Evolutionary conservation across 2,329 filamentous ascomycete genomes (phyloP), one percentile per base, ranked within the genome.

Genomic region (Colletotrichum melonis): DNA sequence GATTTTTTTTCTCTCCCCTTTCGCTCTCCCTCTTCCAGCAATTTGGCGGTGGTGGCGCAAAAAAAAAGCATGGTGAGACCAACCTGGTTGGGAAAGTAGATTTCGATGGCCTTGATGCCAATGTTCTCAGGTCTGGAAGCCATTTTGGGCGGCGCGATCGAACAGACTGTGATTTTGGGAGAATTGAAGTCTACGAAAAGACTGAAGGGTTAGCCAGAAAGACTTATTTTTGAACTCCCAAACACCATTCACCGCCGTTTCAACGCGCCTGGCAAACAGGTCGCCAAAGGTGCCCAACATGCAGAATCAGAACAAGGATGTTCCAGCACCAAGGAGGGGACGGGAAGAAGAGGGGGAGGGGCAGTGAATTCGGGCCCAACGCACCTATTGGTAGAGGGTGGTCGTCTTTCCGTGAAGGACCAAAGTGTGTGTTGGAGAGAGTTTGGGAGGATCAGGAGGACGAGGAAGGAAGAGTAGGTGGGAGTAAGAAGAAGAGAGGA

Each of bases 61-160:
- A 76, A 65, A 69, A 67, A 49, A 49, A 49, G 42, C 42, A n/a
- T 49, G 42, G 69, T 63, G 30, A 74, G 60, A 85, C 91, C 76
- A 85, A 96, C 94, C 91, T 96, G 94, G 84, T 89, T 93, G 77
- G 94, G 94, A 82, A 95, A 94, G 85, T 97, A 97, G 82, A 97
- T 91, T 84, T 97, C 94, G 84, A 97, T 94, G 92, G 93, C 94
- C 88, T 97, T 96, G 83, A 97, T 95, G 89, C 94, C 94, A 84
- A 97, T 92, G 86, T 96, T 96, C 85, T 95, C 91, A 77, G 94
- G 93, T 85, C 93, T 92, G 78, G 92, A 83, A 81, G 93, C 89
- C 93, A 95, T 95, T 72, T 75, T 86, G 79, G 76, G n/a, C 58
- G 57, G 58, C 24, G 55, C 8, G 58, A 28, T 59, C 32, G 54